Evolutionary conservation across 176 grass and related monocot genomes (phyloP).

Genomic region (Cenchrus fungigraminus): DNA sequence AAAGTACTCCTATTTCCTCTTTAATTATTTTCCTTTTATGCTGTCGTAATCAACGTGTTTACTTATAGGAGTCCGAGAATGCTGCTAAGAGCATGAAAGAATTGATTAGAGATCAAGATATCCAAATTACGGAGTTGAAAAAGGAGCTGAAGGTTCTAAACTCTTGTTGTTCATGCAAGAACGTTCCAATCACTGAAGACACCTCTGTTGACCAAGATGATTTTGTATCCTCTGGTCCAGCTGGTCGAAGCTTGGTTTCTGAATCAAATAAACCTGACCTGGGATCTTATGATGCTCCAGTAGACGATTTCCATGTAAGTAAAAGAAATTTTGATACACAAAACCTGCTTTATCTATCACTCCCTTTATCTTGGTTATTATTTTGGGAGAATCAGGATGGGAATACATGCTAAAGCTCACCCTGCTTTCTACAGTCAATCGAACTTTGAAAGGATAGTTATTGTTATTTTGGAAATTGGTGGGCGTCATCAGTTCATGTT

Average conservation of each 20-base stretch:
- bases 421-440: background rate
- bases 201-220: conserved; percentile 19
- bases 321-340: conserved; percentile 16
- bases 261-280: conserved; percentile 27
- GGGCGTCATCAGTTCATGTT: background rate
- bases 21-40: background rate
- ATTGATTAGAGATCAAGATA: conserved; percentile 43
- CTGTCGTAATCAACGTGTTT: conserved; percentile 28
- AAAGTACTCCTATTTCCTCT: background rate
- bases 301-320: conserved; percentile 39
- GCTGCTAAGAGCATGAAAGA: conserved; percentile 44
- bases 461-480: background rate
- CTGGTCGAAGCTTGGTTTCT: conserved; percentile 22
- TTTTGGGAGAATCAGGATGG: background rate
- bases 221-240: conserved; percentile 13
- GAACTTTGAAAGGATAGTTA: conserved; percentile 10
- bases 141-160: conserved; percentile 47
- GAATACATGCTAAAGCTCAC: conserved; percentile 1
- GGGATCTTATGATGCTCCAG: conserved; percentile 25
- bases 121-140: conserved; percentile 45
- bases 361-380: background rate
- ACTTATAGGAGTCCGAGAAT: conserved; percentile 59
- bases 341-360: background rate
- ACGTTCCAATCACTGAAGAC: conserved; percentile 29
- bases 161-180: conserved; percentile 44